Base-by-base conservation (phyloP, 441 rosid species). In the Erodium chrysanthum region DNA sequence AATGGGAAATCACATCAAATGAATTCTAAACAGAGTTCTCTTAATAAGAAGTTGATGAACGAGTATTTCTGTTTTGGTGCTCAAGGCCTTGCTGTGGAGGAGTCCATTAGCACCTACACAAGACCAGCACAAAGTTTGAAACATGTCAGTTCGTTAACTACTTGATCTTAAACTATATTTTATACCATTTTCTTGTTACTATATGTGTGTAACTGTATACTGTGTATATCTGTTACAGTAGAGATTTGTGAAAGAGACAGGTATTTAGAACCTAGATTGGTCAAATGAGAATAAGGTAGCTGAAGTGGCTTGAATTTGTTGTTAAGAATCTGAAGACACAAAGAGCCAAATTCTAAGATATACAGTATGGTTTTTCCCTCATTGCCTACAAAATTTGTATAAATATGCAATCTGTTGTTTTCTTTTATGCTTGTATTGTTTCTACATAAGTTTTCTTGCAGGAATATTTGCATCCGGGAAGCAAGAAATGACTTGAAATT, bases 31-130 rank as follows among this genome's bases (percentile, higher is more conserved):
- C 83, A 70, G 71, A 65, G 48, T 73, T 80, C 88, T 4, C 17
- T 81, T 6, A 61, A 85, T 46, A 81, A 73, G 83, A 82, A 71
- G 66, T 6, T 82, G 76, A 81, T 88, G 95, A 86, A 89, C 72
- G 84, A 74, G 70, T 86, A 81, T 35, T 80, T 89, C 62, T 86
- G 92, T 77, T 82, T 86, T 20, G 87, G 96, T 10, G 90, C 92
- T 64, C 79, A 81, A 71, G 87, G 86, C 46, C 59, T 90, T 74
- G 88, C 80, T 31, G 81, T 79, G 46, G 83, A 84, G 29, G 86
- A 78, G 73, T 73, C 74, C 21, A 64, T 52, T 15, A 82, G 75
- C 23, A 82, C 74, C 62, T 54, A 42, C 66, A 31, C 70, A 63
- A 64, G 67, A 69, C 60, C 77, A 35, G 70, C 67, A 61, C 78